Evolutionary conservation across 2,329 filamentous ascomycete species (phyloP).

Genomic region (Epichloe hybrida): DNA sequence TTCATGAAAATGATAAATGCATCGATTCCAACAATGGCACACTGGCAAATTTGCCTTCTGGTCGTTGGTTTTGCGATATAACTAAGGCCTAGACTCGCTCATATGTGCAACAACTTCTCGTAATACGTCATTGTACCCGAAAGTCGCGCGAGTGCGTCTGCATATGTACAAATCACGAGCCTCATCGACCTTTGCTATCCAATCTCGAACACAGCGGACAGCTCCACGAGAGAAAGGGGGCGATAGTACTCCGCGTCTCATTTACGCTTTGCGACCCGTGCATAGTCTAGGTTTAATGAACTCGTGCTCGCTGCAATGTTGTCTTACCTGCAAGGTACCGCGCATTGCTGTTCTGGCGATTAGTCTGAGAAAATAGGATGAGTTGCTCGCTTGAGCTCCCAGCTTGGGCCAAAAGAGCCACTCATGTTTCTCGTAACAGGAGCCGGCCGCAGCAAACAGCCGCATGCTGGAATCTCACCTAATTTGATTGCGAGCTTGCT

Average conservation of each 20-base stretch:
- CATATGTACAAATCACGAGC: too few relatives aligned
- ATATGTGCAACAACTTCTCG: too few relatives aligned
- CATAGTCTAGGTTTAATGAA: not conserved
- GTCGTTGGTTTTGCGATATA: too few relatives aligned
- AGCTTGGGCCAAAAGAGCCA: not conserved
- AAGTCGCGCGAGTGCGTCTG: too few relatives aligned
- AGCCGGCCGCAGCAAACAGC: not conserved
- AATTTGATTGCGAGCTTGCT: conserved; percentile 13
- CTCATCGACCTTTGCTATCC: too few relatives aligned
- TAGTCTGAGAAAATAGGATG: not conserved
- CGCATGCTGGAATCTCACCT: conserved; percentile 12
- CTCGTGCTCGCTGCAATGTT: not conserved
- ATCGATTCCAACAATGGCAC: too few relatives aligned
- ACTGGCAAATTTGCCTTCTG: too few relatives aligned
- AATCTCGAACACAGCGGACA: not conserved
- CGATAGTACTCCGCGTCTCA: not conserved
- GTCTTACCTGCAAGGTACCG: conserved; percentile 1
- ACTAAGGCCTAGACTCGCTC: too few relatives aligned
- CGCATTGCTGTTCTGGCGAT: not conserved
- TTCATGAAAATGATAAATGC: too few relatives aligned
- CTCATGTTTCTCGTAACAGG: conserved; percentile 2
- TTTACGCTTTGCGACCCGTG: not conserved
- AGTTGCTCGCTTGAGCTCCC: not conserved
- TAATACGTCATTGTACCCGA: too few relatives aligned
- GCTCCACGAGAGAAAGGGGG: not conserved